A percentile compares a stretch with the other conserved stretches of the same genome.
Conservation (phyloP, 2,329 filamentous ascomycete genomes). For the Ceratocystis lukuohia region DNA sequence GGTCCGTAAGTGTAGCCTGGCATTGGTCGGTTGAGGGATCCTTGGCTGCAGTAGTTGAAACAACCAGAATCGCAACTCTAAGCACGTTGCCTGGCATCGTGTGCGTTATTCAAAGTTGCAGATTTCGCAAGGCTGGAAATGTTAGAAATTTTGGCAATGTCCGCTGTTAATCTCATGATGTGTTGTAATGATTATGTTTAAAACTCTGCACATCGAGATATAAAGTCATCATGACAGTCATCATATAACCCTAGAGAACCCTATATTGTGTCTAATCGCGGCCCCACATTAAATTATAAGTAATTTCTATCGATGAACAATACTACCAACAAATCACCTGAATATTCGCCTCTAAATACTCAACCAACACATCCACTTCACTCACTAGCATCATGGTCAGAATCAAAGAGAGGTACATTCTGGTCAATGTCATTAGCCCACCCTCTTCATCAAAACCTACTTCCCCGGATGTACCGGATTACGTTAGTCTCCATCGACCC, state of each 20-base stretch:
- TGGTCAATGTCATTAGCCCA: slow-evolving; percentile 89
- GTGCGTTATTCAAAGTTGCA: neutral
- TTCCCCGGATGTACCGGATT: slow-evolving; percentile 36
- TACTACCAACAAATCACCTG: no score
- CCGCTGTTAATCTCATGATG: neutral
- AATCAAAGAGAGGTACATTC: slow-evolving; percentile 87
- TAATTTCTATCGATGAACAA: slow-evolving; percentile 10
- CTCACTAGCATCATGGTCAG: slow-evolving; percentile 55
- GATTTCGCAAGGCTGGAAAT: neutral
- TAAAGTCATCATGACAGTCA: no score
- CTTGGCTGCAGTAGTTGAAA: slow-evolving; percentile 78
- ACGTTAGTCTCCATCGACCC: slow-evolving; percentile 65
- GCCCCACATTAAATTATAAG: neutral
- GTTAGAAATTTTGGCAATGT: neutral
- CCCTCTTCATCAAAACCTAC: slow-evolving; percentile 30
- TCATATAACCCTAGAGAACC: neutral
- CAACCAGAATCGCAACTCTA: slow-evolving; percentile 64
- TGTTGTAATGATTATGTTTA: neutral
- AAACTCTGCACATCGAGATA: neutral
- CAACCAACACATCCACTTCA: neutral
- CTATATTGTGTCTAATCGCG: no score
- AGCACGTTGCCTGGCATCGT: slow-evolving; percentile 35
- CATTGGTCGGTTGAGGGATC: slow-evolving; percentile 70
- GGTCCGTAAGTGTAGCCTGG: slow-evolving; percentile 49
- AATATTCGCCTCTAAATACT: neutral